Evolutionary conservation across 1,139 yeast species (phyloP), one percentile per base, ranked within the genome.

Genomic region (Yamadazyma sp.): DNA sequence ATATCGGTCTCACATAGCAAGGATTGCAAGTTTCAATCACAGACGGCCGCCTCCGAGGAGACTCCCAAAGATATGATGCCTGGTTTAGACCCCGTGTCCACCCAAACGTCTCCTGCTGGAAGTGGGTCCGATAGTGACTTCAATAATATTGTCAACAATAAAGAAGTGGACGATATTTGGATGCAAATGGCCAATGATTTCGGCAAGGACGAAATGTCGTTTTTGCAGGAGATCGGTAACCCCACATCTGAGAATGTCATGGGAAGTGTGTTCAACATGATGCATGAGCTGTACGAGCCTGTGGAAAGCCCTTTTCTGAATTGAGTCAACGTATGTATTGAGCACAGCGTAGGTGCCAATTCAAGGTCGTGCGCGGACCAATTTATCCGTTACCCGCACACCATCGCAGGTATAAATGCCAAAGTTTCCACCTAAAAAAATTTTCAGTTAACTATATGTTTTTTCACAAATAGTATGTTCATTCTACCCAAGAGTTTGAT

Each of bases 81-180:
- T n/a, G n/a, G n/a, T n/a, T n/a, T n/a, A n/a, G n/a, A n/a, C n/a
- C n/a, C n/a, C n/a, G n/a, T n/a, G n/a, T n/a, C n/a, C n/a, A n/a
- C n/a, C n/a, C n/a, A n/a, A n/a, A n/a, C 47, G 8, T 43, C 50
- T 2, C 15, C 12, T 5, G n/a, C n/a, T n/a, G 32, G 44, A 5
- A 36, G 24, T 15, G 37, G 36, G 5, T 38, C 49, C 9, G 54
- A 51, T 16, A 33, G 42, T 8, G 60, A 55, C 30, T 58, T 50
- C 27, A 28, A 52, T n/a, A 50, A 57, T 26, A 50, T 53, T 23
- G 45, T 62, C 6, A 59, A 59, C 22, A 59, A 61, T 44, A 54
- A 55, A 7, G 71, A 66, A 30, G 59, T 68, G 31, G 76, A 70
- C 44, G 55, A 61, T 33, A 50, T 69, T 25, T 70, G 75, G 75